Conservation (phyloP, 495 filamentous ascomycete species). For the Xylaria bambusicola region DNA sequence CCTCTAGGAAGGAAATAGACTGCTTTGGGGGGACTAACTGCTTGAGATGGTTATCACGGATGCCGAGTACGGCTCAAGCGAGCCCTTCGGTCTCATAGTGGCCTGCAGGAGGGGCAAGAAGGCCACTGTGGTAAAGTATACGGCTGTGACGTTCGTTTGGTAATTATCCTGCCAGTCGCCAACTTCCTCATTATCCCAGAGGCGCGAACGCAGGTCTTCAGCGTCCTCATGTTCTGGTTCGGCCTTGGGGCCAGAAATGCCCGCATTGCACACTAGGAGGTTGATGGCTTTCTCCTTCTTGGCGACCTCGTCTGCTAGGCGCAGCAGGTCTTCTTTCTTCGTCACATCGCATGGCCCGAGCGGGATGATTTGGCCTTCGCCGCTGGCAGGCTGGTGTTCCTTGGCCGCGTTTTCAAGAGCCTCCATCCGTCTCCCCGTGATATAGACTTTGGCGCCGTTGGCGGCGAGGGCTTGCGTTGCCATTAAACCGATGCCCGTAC, state of each 20-base stretch:
- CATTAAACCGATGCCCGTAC: slow-evolving; percentile 61
- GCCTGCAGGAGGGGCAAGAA: slow-evolving; percentile 61
- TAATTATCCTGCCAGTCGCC: slow-evolving; percentile 56
- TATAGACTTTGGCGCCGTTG: slow-evolving; percentile 69
- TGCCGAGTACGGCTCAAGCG: slow-evolving; percentile 44
- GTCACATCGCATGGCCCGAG: slow-evolving; percentile 62
- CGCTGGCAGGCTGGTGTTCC: slow-evolving; percentile 32
- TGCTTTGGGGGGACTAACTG: too few relatives aligned
- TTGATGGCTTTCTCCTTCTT: slow-evolving; percentile 54
- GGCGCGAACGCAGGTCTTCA: slow-evolving; percentile 46
- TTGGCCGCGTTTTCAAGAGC: slow-evolving; percentile 53
- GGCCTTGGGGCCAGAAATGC: slow-evolving; percentile 51
- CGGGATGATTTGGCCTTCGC: slow-evolving; percentile 36
- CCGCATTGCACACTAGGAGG: slow-evolving; percentile 67
- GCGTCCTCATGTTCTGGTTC: slow-evolving; percentile 36
- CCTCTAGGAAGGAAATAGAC: too few relatives aligned
- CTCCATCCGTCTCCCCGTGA: slow-evolving; percentile 61
- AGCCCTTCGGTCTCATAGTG: slow-evolving; percentile 44
- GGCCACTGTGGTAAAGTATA: slow-evolving; percentile 63
- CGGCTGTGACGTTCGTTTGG: slow-evolving; percentile 61
- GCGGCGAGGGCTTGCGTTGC: slow-evolving; percentile 62
- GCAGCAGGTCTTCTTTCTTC: slow-evolving; percentile 57
- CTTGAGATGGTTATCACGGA: slow-evolving; percentile 59
- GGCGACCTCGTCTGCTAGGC: slow-evolving; percentile 55
- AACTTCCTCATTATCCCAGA: slow-evolving; percentile 43